Base-by-base conservation (phyloP, 768 basidiomycete species). In the Chlorophyllum brunneum region DNA sequence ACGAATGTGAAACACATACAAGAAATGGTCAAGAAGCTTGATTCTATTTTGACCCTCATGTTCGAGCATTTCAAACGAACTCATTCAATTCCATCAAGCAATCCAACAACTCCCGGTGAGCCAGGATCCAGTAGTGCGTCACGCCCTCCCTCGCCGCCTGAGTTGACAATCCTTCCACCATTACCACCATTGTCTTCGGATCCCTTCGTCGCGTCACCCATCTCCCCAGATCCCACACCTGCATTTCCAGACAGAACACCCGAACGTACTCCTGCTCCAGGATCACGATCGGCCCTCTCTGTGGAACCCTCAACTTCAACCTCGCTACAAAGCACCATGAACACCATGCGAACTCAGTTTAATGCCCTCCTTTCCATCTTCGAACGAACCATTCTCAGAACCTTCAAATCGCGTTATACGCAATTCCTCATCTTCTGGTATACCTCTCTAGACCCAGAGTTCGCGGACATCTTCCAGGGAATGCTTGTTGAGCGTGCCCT, bases 371-470 rank as follows among this genome's bases (percentile, higher is more conserved):
- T 99, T 45, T 83, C 87, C 57, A 92, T 98, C 57, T 99, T 99
- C 62, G 92, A 97, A 65, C 83, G 92, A 34, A 86, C 86, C 31
- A 93, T 99, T 64, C 80, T 99, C 43, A 88, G 86, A 33, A 98
- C 97, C 2, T 97, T 97, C 74, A 94, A 95, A 62, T 97, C 94
- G 0, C 89, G 95, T 33, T 97, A 98, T 67, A 94, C 93, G 11
- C 97, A 98, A 61, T 99, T 99, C 70, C 80, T 99, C 55, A 62
- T 98, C 40, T 99, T 99, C 75, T 97, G 92, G 85, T 92, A 86
- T 63, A 80, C 94, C 18, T 98, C 95, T 0, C 85, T 95, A 46
- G 86, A 93, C 59, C 75, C 87, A 2, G 84, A 91, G 55, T 97
- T 93, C 60, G 80, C 88, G 39, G 95, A 99, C 65, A 78, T 92